Base-by-base conservation (phyloP, 345 rosid genomes). In the Salix arbutifolia region DNA sequence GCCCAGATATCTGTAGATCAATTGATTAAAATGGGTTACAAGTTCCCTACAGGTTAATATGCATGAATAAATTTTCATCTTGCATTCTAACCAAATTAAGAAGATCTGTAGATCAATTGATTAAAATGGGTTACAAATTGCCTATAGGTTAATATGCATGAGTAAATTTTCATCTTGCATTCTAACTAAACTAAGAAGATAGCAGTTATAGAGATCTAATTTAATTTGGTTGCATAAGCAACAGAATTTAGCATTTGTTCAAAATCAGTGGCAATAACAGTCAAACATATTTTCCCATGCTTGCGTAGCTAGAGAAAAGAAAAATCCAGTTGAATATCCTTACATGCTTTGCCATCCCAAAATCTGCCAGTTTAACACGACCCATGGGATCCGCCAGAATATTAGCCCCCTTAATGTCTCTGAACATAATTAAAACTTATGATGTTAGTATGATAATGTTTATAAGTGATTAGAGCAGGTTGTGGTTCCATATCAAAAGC, bases 311-410 rank as follows among this genome's bases (percentile, higher is more conserved):
- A 65, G 37, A 61, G 12, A 65, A 46, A 72, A 61, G 28, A 74
- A 23, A 50, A 77, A 53, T 44, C n/a, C 40, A 68, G 72, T 77
- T 33, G 74, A 42, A 74, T 12, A 38, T 37, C 72, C 96, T 87
- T 85, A 91, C 96, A 81, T 91, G 94, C 88, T 91, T 91, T 78
- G 96, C 96, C 96, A 91, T 91, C 82, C 96, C 96, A 79, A 90
- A 91, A 78, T 91, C 96, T 48, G 94, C 96, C 83, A 91, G 84
- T 78, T 91, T 91, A 38, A 91, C 91, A 16, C 92, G 91, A 53
- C 96, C 94, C 74, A 69, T 85, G 21, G 96, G 93, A 73, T 91
- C 96, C 58, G 88, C 93, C 65, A 91, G 86, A 81, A 91, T 81
- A 82, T 90, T 91, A 76, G 96, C 96, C 83, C 96, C 96, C 84